A percentile compares a stretch with the other conserved stretches of the same genome.
phyloP scores from a whole-genome alignment of 257 asterid genomes.

The Penstemon eatonii region DNA sequence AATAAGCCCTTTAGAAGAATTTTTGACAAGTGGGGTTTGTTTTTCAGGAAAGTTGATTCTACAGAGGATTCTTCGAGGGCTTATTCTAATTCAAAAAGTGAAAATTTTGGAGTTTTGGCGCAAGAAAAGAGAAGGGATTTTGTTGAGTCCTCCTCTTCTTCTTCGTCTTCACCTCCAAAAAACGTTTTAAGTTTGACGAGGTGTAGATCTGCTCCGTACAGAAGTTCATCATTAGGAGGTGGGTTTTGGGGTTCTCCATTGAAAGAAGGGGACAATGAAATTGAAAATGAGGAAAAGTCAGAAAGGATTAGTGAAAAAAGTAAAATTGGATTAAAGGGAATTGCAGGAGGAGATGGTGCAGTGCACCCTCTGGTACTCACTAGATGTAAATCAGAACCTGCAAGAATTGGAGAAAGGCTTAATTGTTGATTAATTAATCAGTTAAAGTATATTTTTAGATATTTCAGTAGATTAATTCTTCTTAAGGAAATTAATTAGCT shows the following conservation, averaged over 20 bases:
- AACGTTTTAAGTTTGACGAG: slow-evolving; percentile 72
- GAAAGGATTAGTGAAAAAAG: slow-evolving; percentile 28
- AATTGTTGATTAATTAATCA: not conserved
- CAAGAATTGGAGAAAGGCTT: slow-evolving; percentile 69
- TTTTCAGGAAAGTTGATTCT: slow-evolving; percentile 48
- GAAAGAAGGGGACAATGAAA: slow-evolving; percentile 11
- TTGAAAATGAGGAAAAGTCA: slow-evolving; percentile 21
- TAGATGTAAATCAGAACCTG: slow-evolving; percentile 89
- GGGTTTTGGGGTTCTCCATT: slow-evolving; percentile 74
- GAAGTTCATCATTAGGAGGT: slow-evolving; percentile 78
- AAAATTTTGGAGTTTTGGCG: slow-evolving; percentile 16
- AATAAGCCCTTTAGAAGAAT: slow-evolving; percentile 23
- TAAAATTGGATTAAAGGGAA: slow-evolving; percentile 31
- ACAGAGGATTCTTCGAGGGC: slow-evolving; percentile 39
- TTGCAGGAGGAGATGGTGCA: slow-evolving; percentile 1
- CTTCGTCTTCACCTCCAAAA: slow-evolving; percentile 46
- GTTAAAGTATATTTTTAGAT: not conserved
- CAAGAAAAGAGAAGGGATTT: slow-evolving; percentile 32
- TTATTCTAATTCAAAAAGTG: slow-evolving; percentile 25
- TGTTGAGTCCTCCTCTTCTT: slow-evolving; percentile 30
- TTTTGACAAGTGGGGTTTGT: slow-evolving; percentile 39
- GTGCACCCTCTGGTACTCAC: slow-evolving; percentile 68
- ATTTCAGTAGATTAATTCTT: not conserved
- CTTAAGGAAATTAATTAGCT: not conserved
- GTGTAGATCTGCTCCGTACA: slow-evolving; percentile 97